Percentiles rank a stretch among this genome's conserved stretches.
phyloP scores from a whole-genome alignment of 2,329 filamentous ascomycete species.

The Fulvia fulva region DNA sequence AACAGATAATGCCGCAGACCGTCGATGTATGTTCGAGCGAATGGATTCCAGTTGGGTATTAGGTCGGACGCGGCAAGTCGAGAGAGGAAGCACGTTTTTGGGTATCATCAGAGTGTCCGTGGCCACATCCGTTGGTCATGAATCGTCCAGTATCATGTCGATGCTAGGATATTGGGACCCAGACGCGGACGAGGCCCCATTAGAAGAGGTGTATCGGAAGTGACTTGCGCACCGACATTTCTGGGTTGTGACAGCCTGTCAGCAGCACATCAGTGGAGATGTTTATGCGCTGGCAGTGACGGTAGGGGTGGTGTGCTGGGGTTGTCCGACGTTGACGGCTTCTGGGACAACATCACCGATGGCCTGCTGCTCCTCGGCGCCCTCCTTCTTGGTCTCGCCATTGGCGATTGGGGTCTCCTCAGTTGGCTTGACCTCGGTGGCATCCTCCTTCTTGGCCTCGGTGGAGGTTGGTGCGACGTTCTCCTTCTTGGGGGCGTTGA shows the following conservation, averaged over 20 bases:
- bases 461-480: slow-evolving; percentile 18
- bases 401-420: slow-evolving; percentile 22
- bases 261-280: not conserved
- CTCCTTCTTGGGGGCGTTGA: slow-evolving; percentile 32
- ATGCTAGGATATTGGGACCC: not conserved
- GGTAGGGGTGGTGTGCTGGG: slow-evolving; percentile 27
- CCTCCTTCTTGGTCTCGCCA: slow-evolving; percentile 21
- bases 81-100: not conserved
- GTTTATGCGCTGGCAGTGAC: slow-evolving; percentile 34
- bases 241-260: slow-evolving; percentile 1
- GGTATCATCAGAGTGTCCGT: not conserved
- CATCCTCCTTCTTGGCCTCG: slow-evolving; percentile 22
- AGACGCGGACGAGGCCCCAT: not conserved
- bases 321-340: slow-evolving; percentile 28
- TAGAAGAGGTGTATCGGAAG: not conserved
- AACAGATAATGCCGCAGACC: slow-evolving; percentile 7
- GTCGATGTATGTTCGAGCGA: slow-evolving; percentile 11
- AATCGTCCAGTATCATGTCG: not conserved
- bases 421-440: slow-evolving; percentile 23
- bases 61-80: slow-evolving; percentile 5
- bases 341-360: slow-evolving; percentile 31
- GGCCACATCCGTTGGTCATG: not conserved
- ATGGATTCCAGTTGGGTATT: slow-evolving; percentile 22
- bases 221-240: not conserved
- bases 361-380: slow-evolving; percentile 23